Base-by-base conservation (phyloP, 1,139 yeast species). In the Nakaseomyces uthaithaninus region DNA sequence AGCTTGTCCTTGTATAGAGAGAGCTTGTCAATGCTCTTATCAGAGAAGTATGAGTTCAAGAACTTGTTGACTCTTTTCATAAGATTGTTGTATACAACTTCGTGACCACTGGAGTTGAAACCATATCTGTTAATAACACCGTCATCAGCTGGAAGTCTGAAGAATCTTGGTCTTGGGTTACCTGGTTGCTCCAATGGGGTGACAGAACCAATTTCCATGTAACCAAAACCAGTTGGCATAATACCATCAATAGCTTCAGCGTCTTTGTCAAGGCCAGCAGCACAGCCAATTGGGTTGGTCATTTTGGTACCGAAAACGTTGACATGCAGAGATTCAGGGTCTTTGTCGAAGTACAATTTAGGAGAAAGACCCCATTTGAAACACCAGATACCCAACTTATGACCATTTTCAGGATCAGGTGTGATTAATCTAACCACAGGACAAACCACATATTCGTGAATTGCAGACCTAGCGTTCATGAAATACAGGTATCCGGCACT, bases 81-180 rank as follows among this genome's bases (percentile, higher is more conserved):
- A 51, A 89, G 69, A 17, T 78, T 71, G 2, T 77, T 77, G 44
- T 80, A 66, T 22, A 87, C 95, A 27, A 66, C 72, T 52, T 76
- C 74, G 58, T 89, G 96, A 27, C 98, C 98, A 38, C 75, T 72
- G 3, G 96, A 86, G 58, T 91, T 89, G 71, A 91, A 89, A 1
- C 98, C 98, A 57, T 89, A 89, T 47, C 97, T 71, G 64, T 89
- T 89, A 52, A 89, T 86, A 33, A 87, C 95, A 2, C 96, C 96
- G 41, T 76, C 81, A 59, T 91, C 97, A 48, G 75, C 68, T 8
- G 84, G 78, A 44, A 91, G 69, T 54, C 98, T 74, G 67, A 87
- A 89, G 55, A 89, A 85, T 48, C 98, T 71, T 14, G 97, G 97
- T 53, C 67, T 63, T 7, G 95, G 94, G 64, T 89, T 89, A 33